Percentiles rank a stretch among this genome's conserved stretches.
Evolutionary conservation across 1,284 basidiomycete species (phyloP).

Genomic region (Cutaneotrichosporon arboriforme): DNA sequence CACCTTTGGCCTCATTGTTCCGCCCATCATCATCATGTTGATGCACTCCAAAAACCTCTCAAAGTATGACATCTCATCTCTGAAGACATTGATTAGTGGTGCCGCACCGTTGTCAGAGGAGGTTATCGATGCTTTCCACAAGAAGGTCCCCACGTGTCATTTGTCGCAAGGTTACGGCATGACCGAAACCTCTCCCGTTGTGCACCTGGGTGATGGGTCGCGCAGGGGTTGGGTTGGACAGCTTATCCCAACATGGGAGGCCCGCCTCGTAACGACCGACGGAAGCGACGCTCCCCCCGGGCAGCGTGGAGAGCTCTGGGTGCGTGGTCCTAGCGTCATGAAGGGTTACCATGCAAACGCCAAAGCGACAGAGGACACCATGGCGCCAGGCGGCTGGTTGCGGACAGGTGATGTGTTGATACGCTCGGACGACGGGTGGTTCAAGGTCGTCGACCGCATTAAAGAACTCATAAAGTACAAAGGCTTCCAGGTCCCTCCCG

Average conservation of each 20-base stretch:
- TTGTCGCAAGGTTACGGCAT: constrained; percentile 48
- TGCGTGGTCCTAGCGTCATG: constrained; percentile 72
- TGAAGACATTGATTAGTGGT: constrained; percentile 64
- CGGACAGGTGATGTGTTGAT: constrained; percentile 73
- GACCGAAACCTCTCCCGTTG: constrained; percentile 51
- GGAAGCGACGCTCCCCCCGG: constrained; percentile 50
- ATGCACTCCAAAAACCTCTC: constrained; percentile 54
- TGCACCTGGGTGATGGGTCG: constrained; percentile 26
- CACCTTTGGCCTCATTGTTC: constrained; percentile 65
- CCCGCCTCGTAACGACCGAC: constrained; percentile 57
- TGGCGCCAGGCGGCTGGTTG: constrained; percentile 65
- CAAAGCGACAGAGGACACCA: constrained; percentile 59
- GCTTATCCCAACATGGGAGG: constrained; percentile 71
- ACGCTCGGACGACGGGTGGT: constrained; percentile 58
- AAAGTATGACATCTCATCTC: constrained; percentile 62
- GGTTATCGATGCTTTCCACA: constrained; percentile 25
- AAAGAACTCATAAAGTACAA: constrained; percentile 80
- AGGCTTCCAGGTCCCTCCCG: constrained; percentile 64
- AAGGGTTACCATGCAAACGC: constrained; percentile 64
- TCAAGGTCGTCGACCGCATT: constrained; percentile 48
- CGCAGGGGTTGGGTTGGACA: constrained; percentile 60
- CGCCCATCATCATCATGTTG: constrained; percentile 65
- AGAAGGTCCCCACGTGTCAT: constrained; percentile 18
- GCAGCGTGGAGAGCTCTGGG: constrained; percentile 71
- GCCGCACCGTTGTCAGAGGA: constrained; percentile 64